Evolutionary conservation across 306 rosid genomes (phyloP).

Genomic region (Quercus berberidifolia): DNA sequence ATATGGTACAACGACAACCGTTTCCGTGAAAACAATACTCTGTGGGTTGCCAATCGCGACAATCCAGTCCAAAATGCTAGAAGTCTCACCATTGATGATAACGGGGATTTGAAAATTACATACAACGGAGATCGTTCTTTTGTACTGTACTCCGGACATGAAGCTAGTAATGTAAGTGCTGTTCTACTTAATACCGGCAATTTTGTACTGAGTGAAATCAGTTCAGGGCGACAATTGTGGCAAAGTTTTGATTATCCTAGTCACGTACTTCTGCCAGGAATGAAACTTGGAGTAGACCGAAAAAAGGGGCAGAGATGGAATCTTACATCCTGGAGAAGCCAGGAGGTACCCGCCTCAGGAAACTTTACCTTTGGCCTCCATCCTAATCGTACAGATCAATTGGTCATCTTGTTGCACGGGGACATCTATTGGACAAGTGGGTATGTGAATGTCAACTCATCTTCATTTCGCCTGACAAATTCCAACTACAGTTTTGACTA

Average conservation of each 20-base stretch:
- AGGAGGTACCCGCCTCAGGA: not conserved
- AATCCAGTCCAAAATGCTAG: not conserved
- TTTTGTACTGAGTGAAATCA: slow-evolving; percentile 21
- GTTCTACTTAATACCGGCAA: slow-evolving; percentile 17
- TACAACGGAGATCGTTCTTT: not conserved
- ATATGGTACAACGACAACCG: not conserved
- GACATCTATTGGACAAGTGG: slow-evolving; percentile 18
- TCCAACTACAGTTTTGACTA: not conserved
- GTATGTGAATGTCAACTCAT: too few species aligned
- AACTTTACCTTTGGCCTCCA: slow-evolving; percentile 21
- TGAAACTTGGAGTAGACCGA: slow-evolving; percentile 18
- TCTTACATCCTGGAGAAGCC: slow-evolving; percentile 19
- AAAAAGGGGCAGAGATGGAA: slow-evolving; percentile 18
- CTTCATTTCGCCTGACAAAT: not conserved
- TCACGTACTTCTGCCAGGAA: slow-evolving; percentile 19
- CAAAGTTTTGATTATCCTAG: slow-evolving; percentile 31
- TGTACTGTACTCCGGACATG: not conserved
- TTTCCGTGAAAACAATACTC: not conserved
- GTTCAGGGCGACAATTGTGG: slow-evolving; percentile 16
- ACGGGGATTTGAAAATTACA: slow-evolving; percentile 19
- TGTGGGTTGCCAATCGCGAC: slow-evolving; percentile 29
- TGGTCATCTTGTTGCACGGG: slow-evolving; percentile 21
- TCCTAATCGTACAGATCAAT: slow-evolving; percentile 14
- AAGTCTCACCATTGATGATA: slow-evolving; percentile 13
- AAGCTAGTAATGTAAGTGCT: slow-evolving; percentile 3